A percentile compares a stretch with the other conserved stretches of the same genome.
Conservation (phyloP, 495 filamentous ascomycete species). For the Aspergillus heteromorphus region DNA sequence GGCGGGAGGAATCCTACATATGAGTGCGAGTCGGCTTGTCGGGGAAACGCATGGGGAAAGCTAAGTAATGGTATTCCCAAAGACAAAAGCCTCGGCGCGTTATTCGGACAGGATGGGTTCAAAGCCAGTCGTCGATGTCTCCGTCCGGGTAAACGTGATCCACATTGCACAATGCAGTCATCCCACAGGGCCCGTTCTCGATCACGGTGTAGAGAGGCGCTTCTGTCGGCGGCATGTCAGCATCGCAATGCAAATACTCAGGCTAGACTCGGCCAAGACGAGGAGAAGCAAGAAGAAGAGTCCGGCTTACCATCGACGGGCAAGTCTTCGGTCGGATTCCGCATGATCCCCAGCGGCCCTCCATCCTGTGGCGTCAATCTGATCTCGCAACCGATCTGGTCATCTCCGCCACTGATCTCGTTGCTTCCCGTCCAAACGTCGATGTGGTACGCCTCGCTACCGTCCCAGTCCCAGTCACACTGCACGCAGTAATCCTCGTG, state of each 20-base stretch:
- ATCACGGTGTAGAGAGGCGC: not conserved
- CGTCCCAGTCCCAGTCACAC: conserved; percentile 27
- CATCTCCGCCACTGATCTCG: conserved; percentile 21
- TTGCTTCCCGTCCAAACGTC: conserved; percentile 40
- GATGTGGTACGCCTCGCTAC: conserved; percentile 24
- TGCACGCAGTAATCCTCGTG: conserved; percentile 30
- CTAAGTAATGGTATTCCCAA: no score
- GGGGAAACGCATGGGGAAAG: no score
- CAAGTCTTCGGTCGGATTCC: conserved; percentile 1
- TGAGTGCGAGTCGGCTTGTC: no score
- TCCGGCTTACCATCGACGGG: conserved; percentile 8
- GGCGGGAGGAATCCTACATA: no score
- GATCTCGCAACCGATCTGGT: conserved; percentile 33
- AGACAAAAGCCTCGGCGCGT: no score
- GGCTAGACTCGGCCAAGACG: no score
- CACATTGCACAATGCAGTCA: not conserved
- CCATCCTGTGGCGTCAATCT: conserved; percentile 22
- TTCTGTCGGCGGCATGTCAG: not conserved
- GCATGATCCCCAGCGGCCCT: not conserved
- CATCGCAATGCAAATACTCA: no score
- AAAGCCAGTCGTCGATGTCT: not conserved
- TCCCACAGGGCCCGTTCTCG: not conserved
- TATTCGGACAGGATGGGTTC: no score
- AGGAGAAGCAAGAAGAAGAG: no score
- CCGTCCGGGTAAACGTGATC: conserved; percentile 3